Evolutionary conservation across 2,329 filamentous ascomycete species (phyloP).

Genomic region (Sarocladium brachiariae): DNA sequence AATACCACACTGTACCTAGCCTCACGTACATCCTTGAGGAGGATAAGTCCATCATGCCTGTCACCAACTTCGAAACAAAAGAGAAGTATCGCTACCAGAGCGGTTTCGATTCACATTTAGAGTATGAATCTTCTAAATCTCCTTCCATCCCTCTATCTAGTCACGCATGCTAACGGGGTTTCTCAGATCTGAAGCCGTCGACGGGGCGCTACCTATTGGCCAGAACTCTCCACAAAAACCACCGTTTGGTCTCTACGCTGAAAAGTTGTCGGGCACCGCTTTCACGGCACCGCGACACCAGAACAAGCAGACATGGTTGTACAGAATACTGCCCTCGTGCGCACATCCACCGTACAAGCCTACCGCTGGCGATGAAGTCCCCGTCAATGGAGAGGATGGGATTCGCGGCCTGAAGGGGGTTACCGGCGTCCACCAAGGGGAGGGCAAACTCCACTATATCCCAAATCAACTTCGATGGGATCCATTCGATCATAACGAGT

Average conservation of each 20-base stretch:
- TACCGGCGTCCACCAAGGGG: conserved; percentile 4
- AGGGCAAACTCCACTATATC: conserved; percentile 24
- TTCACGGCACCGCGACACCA: conserved; percentile 64
- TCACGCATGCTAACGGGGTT: not conserved
- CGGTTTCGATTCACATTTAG: conserved; percentile 71
- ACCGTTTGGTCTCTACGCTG: conserved; percentile 71
- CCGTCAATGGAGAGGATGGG: conserved; percentile 17
- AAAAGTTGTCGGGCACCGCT: conserved; percentile 67
- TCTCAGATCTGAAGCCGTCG: conserved; percentile 65
- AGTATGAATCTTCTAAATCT: conserved; percentile 44
- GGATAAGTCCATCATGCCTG: no score
- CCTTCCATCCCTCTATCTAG: not conserved
- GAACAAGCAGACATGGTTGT: conserved; percentile 67
- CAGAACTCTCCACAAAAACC: conserved; percentile 80
- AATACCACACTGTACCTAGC: no score
- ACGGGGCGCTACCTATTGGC: conserved; percentile 65
- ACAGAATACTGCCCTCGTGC: conserved; percentile 60
- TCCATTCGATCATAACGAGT: conserved; percentile 65
- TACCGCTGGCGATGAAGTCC: conserved; percentile 25
- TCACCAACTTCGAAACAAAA: conserved; percentile 39
- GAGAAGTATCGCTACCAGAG: conserved; percentile 68
- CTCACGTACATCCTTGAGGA: no score
- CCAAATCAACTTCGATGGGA: conserved; percentile 84
- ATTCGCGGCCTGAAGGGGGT: not conserved
- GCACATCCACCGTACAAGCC: conserved; percentile 50